A percentile compares a stretch with the other conserved stretches of the same genome.
Evolutionary conservation across 1,284 basidiomycete species (phyloP).

Genomic region (Cryptococcus deneoformans): DNA sequence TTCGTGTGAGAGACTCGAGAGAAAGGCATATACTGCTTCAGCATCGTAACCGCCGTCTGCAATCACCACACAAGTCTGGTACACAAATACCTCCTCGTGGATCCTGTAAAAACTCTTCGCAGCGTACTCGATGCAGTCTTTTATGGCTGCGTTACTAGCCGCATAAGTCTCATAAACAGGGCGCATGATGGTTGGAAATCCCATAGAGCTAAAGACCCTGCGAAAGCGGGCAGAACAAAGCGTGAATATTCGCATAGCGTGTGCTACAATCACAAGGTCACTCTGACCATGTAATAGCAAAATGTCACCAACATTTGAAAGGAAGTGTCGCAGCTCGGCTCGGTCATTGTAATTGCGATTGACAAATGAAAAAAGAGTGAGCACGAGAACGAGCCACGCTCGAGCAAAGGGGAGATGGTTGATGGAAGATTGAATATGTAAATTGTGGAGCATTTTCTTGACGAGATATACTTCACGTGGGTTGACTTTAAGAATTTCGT

Average conservation of each 20-base stretch:
- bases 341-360: slow-evolving; percentile 72
- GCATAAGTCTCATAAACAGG: slow-evolving; percentile 65
- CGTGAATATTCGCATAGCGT: slow-evolving; percentile 64
- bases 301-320: slow-evolving; percentile 68
- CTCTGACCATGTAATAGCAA: slow-evolving; percentile 65
- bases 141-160: slow-evolving; percentile 60
- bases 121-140: slow-evolving; percentile 68
- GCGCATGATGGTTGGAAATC: slow-evolving; percentile 69
- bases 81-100: slow-evolving; percentile 71
- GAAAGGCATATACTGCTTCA: slow-evolving; percentile 45
- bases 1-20: slow-evolving; percentile 24
- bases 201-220: slow-evolving; percentile 66
- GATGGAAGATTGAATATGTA: slow-evolving; percentile 50
- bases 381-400: slow-evolving; percentile 67
- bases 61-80: slow-evolving; percentile 64
- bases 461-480: slow-evolving; percentile 67
- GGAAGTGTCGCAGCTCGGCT: slow-evolving; percentile 64
- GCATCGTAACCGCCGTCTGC: slow-evolving; percentile 59
- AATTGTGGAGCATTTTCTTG: slow-evolving; percentile 63
- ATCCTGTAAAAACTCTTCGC: slow-evolving; percentile 69
- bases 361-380: slow-evolving; percentile 67
- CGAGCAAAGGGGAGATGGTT: slow-evolving; percentile 54
- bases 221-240: slow-evolving; percentile 73
- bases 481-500: slow-evolving; percentile 63
- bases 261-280: slow-evolving; percentile 63